Evolutionary conservation across 768 basidiomycete species (phyloP).

Genomic region (Calocera cornea): DNA sequence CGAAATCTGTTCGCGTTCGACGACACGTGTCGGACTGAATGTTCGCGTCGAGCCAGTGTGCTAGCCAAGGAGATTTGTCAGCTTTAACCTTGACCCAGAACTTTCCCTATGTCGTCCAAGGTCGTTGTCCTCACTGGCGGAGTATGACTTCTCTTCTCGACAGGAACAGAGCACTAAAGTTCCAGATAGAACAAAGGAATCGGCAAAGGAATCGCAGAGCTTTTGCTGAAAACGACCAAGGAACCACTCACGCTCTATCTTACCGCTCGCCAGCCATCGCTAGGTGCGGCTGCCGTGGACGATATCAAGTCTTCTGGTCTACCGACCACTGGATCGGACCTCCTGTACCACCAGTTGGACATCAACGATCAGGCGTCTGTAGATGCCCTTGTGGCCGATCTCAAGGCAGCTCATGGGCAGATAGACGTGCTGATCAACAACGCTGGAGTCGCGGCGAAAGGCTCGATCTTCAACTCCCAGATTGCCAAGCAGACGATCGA

Average conservation of each 20-base stretch:
- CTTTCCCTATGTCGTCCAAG: neutral
- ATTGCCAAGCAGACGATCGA: conserved; percentile 14
- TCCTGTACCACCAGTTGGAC: conserved; percentile 11
- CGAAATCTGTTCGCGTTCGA: too few species aligned
- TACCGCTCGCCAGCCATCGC: neutral
- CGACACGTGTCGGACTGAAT: too few species aligned
- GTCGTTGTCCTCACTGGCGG: neutral
- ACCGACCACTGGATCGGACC: neutral
- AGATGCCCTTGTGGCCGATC: conserved; percentile 10
- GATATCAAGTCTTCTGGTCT: neutral
- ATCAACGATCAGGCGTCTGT: conserved; percentile 13
- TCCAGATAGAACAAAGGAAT: neutral
- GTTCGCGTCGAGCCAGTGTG: too few species aligned
- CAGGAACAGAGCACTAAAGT: neutral
- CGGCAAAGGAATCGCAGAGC: neutral
- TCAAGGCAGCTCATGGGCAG: conserved; percentile 10
- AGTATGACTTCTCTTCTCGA: neutral
- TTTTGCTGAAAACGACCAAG: neutral
- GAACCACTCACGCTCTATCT: neutral
- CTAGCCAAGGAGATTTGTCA: neutral
- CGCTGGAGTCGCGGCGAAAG: conserved; percentile 13
- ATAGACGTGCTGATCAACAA: conserved; percentile 17
- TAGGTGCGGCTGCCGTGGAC: neutral
- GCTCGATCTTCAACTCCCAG: conserved; percentile 12
- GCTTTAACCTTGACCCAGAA: neutral